A percentile compares a stretch with the other conserved stretches of the same genome.
Evolutionary conservation across 352 stramenopile genomes (phyloP).

Genomic region (Aphanomyces astaci): DNA sequence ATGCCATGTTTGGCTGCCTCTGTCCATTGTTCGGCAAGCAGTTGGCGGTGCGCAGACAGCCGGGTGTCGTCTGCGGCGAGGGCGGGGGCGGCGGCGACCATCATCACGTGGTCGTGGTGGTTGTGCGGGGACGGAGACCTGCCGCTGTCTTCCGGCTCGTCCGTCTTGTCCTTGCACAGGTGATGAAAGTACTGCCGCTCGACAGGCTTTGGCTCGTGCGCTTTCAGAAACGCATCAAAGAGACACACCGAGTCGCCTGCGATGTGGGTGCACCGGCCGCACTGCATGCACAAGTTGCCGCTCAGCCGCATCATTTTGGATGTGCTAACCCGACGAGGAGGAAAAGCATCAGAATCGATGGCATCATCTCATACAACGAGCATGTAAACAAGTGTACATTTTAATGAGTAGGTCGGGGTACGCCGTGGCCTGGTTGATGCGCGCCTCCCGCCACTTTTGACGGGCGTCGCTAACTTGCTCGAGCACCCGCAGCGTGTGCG

Average conservation of each 20-base stretch:
- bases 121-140: not conserved
- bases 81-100: not conserved
- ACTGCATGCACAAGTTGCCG: conserved; percentile 70
- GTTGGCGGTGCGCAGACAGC: not conserved
- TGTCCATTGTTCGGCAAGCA: not conserved
- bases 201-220: not conserved
- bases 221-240: conserved; percentile 16
- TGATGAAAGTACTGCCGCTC: not conserved
- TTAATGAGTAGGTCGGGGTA: conserved; percentile 43
- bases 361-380: no score
- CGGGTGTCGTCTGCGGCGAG: not conserved
- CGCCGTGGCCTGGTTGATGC: conserved; percentile 54
- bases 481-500: conserved; percentile 38
- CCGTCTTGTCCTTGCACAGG: not conserved
- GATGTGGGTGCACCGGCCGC: conserved; percentile 55
- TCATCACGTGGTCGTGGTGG: not conserved
- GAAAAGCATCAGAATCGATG: no score
- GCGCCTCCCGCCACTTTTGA: conserved; percentile 65
- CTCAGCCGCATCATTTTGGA: conserved; percentile 79
- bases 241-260: conserved; percentile 75
- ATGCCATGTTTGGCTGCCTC: conserved; percentile 11
- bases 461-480: conserved; percentile 44
- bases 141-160: not conserved
- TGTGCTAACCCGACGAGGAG: conserved; percentile 31
- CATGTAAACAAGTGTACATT: no score